Base-by-base conservation (phyloP, 2,329 filamentous ascomycete species). In the Alternaria rosae region DNA sequence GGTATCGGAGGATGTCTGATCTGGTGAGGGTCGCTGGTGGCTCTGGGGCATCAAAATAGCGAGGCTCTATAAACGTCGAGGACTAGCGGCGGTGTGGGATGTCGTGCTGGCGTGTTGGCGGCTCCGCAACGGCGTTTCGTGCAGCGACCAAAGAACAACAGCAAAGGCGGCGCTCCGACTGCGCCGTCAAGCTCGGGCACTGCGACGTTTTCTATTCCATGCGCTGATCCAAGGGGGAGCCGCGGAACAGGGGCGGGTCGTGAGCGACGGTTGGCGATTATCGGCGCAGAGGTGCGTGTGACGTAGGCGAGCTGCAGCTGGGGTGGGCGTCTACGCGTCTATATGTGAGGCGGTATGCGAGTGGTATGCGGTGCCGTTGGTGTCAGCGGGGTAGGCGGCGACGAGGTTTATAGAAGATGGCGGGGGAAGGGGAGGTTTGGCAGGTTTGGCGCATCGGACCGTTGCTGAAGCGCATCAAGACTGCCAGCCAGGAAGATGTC, bases 31-130 rank as follows among this genome's bases (percentile, higher is more conserved):
- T 66, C 57, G 66, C 47, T 72, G 70, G 38, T 26, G 68, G 63
- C 72, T 70, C 52, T 70, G 64, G 72, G 73, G 72, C 71, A 76
- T 76, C 60, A 68, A 74, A 55, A 30, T n/a, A 43, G 54, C 7
- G 32, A 44, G 30, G 21, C 21, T 48, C 51, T 54, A 55, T 54
- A 20, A n/a, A 52, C 7, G 44, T 38, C 21, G 53, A 17, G 38
- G n/a, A 7, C 50, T 26, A 44, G 54, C 42, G 28, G 58, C 54
- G 53, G 58, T 61, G 58, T 52, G 25, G 58, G 28, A 28, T 42
- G 45, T 41, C n/a, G n/a, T n/a, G n/a, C n/a, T n/a, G n/a, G n/a
- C n/a, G 44, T 26, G 47, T 48, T 55, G 42, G 42, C 32, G 25
- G 52, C 26, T 41, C 32, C 25, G 52, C 35, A 42, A 47, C 57